phyloP scores from a whole-genome alignment of 2,329 filamentous ascomycete species.

The Anthostomella pinea region DNA sequence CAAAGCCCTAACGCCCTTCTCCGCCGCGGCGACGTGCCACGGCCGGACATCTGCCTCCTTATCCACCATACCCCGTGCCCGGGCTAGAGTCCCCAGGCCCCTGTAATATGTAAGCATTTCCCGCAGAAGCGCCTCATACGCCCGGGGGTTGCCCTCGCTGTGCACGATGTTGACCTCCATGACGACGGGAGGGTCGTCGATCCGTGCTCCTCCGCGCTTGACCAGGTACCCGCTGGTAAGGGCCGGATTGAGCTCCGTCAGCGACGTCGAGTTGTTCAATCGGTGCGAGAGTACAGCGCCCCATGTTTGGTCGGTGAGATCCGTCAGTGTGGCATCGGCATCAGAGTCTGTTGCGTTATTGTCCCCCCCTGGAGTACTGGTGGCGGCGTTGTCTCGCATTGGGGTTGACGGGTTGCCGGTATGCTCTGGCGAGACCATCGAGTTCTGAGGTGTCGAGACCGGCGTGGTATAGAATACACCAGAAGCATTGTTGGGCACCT shows the following conservation, averaged over 20 bases:
- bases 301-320: conserved; percentile 74
- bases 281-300: conserved; percentile 68
- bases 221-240: conserved; percentile 65
- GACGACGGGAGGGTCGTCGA: conserved; percentile 56
- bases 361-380: conserved; percentile 41
- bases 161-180: conserved; percentile 66
- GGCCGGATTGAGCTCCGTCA: conserved; percentile 54
- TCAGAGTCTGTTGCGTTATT: conserved; percentile 49
- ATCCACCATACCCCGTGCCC: conserved; percentile 61
- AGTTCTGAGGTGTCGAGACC: conserved; percentile 63
- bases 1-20: conserved; percentile 65
- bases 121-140: conserved; percentile 62
- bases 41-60: conserved; percentile 62
- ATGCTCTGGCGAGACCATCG: conserved; percentile 60
- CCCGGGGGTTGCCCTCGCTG: conserved; percentile 49
- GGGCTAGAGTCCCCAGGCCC: conserved; percentile 65
- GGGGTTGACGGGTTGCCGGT: conserved; percentile 50
- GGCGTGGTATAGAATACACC: conserved; percentile 58
- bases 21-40: conserved; percentile 73
- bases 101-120: conserved; percentile 71
- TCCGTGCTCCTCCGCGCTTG: conserved; percentile 55
- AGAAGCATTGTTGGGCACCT: conserved; percentile 43
- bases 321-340: conserved; percentile 66
- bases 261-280: conserved; percentile 56
- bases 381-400: conserved; percentile 34